Percentiles rank a stretch among this genome's conserved stretches.
phyloP scores from a whole-genome alignment of 192 early-diverging fungal genomes.

The Coemansia sp. region DNA sequence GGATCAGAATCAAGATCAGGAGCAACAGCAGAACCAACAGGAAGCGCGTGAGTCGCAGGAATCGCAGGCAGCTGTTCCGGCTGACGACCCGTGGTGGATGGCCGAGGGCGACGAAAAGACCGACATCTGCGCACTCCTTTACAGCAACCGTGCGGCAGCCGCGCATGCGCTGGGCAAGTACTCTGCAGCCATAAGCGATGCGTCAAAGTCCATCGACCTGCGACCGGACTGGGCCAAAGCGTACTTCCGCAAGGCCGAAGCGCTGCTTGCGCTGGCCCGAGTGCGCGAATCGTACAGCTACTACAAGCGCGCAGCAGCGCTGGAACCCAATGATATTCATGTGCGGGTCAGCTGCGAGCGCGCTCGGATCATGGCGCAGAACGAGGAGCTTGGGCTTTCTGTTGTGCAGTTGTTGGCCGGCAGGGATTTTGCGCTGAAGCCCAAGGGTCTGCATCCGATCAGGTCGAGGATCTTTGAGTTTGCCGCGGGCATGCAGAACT shows the following conservation, averaged over 20 bases:
- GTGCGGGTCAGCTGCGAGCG: slow-evolving; percentile 57
- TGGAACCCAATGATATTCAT: slow-evolving; percentile 57
- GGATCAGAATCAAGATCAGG: no score
- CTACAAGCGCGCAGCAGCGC: slow-evolving; percentile 47
- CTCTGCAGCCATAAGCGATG: slow-evolving; percentile 40
- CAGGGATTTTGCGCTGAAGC: slow-evolving; percentile 65
- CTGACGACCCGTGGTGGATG: slow-evolving; percentile 28
- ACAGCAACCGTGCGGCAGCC: slow-evolving; percentile 48
- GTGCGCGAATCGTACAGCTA: slow-evolving; percentile 55
- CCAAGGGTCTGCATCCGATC: slow-evolving; percentile 65
- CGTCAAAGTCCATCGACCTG: slow-evolving; percentile 21
- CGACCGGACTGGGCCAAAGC: slow-evolving; percentile 57
- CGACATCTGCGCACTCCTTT: slow-evolving; percentile 44
- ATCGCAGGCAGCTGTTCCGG: slow-evolving; percentile 1
- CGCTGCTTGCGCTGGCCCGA: slow-evolving; percentile 52
- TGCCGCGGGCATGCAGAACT: slow-evolving; percentile 83
- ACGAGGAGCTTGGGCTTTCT: slow-evolving; percentile 59
- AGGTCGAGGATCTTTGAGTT: slow-evolving; percentile 75
- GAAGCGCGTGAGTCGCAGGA: neutral
- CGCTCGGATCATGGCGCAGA: slow-evolving; percentile 59
- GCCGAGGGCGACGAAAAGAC: slow-evolving; percentile 28
- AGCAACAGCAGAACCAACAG: neutral
- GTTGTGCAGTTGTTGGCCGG: slow-evolving; percentile 73
- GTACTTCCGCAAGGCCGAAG: slow-evolving; percentile 65
- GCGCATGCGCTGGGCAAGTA: slow-evolving; percentile 46